phyloP scores from a whole-genome alignment of 2,329 filamentous ascomycete species.

The Dactylellina parvicollis region DNA sequence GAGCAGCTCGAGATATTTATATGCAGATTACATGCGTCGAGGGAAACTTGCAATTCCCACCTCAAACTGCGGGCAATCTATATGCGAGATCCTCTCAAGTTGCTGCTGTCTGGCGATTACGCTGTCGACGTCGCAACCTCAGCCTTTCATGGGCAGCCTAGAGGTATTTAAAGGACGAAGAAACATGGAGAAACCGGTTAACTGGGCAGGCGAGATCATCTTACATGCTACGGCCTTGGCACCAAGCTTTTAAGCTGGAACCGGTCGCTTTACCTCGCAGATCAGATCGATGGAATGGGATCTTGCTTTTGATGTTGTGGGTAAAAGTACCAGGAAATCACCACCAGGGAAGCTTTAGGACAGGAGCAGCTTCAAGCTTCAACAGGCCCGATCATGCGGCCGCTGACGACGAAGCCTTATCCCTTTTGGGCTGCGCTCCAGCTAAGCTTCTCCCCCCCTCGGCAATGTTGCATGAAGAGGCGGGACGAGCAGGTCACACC shows the following conservation, averaged over 20 bases:
- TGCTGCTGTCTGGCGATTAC: slow-evolving; percentile 9
- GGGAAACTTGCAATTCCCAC: too few relatives aligned
- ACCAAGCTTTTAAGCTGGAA: background rate
- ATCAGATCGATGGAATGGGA: background rate
- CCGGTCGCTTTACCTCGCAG: background rate
- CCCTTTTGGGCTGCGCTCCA: slow-evolving; percentile 21
- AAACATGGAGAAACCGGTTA: slow-evolving; percentile 3
- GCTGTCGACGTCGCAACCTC: slow-evolving; percentile 30
- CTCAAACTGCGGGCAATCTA: background rate
- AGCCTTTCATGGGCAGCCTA: slow-evolving; percentile 30
- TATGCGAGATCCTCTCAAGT: background rate
- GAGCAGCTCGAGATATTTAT: too few relatives aligned
- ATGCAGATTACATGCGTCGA: too few relatives aligned
- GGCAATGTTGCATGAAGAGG: background rate
- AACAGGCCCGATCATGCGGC: slow-evolving; percentile 19
- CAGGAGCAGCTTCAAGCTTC: too few relatives aligned
- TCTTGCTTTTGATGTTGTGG: background rate
- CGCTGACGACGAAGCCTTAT: slow-evolving; percentile 30
- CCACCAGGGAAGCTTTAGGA: background rate
- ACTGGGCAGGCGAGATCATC: background rate
- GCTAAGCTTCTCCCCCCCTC: slow-evolving; percentile 31
- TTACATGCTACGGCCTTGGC: slow-evolving; percentile 4
- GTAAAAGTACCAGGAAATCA: background rate
- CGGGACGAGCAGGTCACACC: background rate
- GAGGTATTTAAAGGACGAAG: slow-evolving; percentile 6